Conservation (phyloP, 306 rosid species). For the Ormosia emarginata region DNA sequence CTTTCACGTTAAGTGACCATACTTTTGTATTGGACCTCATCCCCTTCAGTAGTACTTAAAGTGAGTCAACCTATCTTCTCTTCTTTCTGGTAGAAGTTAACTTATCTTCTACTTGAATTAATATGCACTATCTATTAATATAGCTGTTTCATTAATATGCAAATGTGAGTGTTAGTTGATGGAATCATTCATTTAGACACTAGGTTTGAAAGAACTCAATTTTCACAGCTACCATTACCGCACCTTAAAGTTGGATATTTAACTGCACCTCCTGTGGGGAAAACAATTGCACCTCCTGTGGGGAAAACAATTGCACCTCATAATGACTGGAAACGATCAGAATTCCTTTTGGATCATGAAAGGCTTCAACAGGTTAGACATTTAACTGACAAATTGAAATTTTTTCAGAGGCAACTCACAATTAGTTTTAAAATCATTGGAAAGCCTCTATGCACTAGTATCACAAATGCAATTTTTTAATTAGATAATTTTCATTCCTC, state of each 20-base stretch:
- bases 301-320: conserved; percentile 81
- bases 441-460: conserved; percentile 1
- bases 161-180: conserved; percentile 16
- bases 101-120: conserved; percentile 8
- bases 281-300: conserved; percentile 80
- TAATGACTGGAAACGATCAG: conserved; percentile 92
- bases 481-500: conserved; percentile 1
- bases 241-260: conserved; percentile 88
- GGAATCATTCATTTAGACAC: conserved; percentile 4
- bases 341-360: conserved; percentile 79
- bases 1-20: neutral
- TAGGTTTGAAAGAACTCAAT: conserved; percentile 30
- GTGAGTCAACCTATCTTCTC: neutral
- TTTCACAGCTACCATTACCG: conserved; percentile 86
- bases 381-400: conserved; percentile 11
- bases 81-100: conserved; percentile 11
- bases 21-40: conserved; percentile 1
- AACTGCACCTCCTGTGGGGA: conserved; percentile 87
- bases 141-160: neutral
- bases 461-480: conserved; percentile 4
- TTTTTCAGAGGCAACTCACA: conserved; percentile 1
- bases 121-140: neutral
- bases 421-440: conserved; percentile 5
- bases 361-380: conserved; percentile 78
- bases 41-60: conserved; percentile 1